phyloP scores from a whole-genome alignment of 2,329 filamentous ascomycete species.

The Calonectria pauciramosa region DNA sequence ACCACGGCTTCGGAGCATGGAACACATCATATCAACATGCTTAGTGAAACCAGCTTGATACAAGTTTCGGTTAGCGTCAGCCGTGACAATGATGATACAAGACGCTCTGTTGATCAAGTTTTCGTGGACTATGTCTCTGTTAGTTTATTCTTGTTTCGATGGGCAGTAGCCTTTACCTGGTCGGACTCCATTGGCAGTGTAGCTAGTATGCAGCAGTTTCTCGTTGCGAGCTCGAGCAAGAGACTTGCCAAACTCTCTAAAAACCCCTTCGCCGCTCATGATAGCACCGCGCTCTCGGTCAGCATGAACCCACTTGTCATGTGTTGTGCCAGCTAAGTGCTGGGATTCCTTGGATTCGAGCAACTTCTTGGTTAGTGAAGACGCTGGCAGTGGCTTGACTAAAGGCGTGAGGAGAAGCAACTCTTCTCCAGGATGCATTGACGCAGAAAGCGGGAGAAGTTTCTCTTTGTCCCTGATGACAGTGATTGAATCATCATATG shows the following conservation, averaged over 20 bases:
- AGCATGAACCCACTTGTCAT: slow-evolving; percentile 71
- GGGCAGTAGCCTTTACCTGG: slow-evolving; percentile 64
- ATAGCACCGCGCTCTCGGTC: slow-evolving; percentile 71
- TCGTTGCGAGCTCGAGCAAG: slow-evolving; percentile 89
- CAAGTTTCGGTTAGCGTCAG: slow-evolving; percentile 92
- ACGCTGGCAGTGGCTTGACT: slow-evolving; percentile 92
- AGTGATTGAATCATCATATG: slow-evolving; percentile 93
- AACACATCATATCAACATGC: slow-evolving; percentile 95
- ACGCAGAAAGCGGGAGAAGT: slow-evolving; percentile 84
- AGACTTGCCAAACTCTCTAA: slow-evolving; percentile 88
- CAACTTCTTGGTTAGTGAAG: slow-evolving; percentile 81
- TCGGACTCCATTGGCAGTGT: slow-evolving; percentile 91
- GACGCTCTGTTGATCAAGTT: slow-evolving; percentile 90
- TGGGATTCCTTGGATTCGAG: slow-evolving; percentile 65
- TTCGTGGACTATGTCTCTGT: slow-evolving; percentile 76
- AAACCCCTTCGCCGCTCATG: slow-evolving; percentile 94
- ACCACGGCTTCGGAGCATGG: slow-evolving; percentile 80
- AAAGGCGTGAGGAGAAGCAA: slow-evolving; percentile 89
- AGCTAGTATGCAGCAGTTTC: slow-evolving; percentile 92
- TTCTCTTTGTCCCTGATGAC: slow-evolving; percentile 92
- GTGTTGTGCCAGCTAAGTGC: slow-evolving; percentile 53
- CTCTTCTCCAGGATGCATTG: slow-evolving; percentile 88
- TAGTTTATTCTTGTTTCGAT: slow-evolving; percentile 3
- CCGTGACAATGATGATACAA: slow-evolving; percentile 90
- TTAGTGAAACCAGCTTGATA: slow-evolving; percentile 97